These are phyloP conservation scores for Wallacemonas sp. DNA, from an alignment of 208 protist genomes.

Conservation along the genomic window DNA sequence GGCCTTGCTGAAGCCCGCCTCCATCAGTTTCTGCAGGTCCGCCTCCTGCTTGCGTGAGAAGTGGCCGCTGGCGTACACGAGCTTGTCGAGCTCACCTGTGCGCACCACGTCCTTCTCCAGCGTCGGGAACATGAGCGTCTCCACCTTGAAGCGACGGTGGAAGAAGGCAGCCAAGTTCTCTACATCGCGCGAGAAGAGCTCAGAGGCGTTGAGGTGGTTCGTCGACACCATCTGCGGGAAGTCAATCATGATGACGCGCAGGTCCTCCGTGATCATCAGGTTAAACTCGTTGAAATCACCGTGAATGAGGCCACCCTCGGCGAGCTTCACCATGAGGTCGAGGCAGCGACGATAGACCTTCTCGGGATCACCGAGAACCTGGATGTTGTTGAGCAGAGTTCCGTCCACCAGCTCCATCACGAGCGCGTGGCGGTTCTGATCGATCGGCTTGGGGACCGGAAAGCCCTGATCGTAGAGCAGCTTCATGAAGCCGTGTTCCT, in stretches of 20 bases:
- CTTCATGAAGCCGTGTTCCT: slow-evolving; percentile 99
- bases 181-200: slow-evolving; percentile 98
- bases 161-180: slow-evolving; percentile 97
- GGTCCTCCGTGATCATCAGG: slow-evolving; percentile 94
- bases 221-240: slow-evolving; percentile 99
- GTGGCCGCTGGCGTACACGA: slow-evolving; percentile 82
- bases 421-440: slow-evolving; percentile 98
- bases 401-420: slow-evolving; percentile 97
- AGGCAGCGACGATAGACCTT: slow-evolving; percentile 92
- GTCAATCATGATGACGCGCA: slow-evolving; percentile 97
- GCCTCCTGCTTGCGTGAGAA: slow-evolving; percentile 72
- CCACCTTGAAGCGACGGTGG: slow-evolving; percentile 87
- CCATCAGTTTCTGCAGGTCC: slow-evolving; percentile 76
- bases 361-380: slow-evolving; percentile 82
- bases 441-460: slow-evolving; percentile 96
- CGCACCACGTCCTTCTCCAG: slow-evolving; percentile 81
- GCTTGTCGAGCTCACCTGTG: slow-evolving; percentile 67
- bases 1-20: slow-evolving; percentile 31
- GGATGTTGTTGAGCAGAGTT: slow-evolving; percentile 94
- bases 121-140: slow-evolving; percentile 61
- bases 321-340: slow-evolving; percentile 94
- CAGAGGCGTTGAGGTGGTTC: slow-evolving; percentile 94
- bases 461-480: slow-evolving; percentile 96
- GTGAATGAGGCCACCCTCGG: slow-evolving; percentile 97
- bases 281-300: slow-evolving; percentile 99